Base-by-base conservation (phyloP, 371 early-diverging fungal genomes). In the Conidiobolus incongruus region DNA sequence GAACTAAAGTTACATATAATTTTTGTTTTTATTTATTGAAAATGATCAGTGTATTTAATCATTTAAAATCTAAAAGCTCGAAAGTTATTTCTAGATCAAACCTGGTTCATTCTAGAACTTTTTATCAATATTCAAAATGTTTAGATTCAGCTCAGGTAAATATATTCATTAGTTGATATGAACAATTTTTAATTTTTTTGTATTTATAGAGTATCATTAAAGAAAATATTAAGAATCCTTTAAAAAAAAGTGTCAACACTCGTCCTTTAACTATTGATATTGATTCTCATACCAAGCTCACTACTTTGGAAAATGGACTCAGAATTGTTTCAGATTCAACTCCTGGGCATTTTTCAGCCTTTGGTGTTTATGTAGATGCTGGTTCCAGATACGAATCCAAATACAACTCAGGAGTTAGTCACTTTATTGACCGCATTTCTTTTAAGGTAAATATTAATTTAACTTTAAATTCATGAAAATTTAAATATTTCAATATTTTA, bases 281-380 rank as follows among this genome's bases (percentile, higher is more conserved):
- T 35, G 37, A 26, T 24, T n/a, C 44, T 17, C 42, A 44, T 6
- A 40, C 58, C 44, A 55, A 58, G 37, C 61, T 82, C 12, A 81
- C 90, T 13, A 75, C 75, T 19, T 68, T 92, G 2, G 61, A 76
- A 8, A 92, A 91, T 55, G 95, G 92, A 2, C 53, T 95, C 24
- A 70, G 81, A 0, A 76, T 95, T 5, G 77, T 81, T 3, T 75
- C 85, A 2, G 72, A 78, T 54, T 69, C 66, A 33, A 68, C 70
- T 12, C 81, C 79, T 2, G 90, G 90, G 3, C 90, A 91, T 53
- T 92, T 93, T 58, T 70, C 80, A 1, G 75, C 83, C 0, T 59
- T 81, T 5, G 93, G 91, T 30, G 78, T 88, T 11, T 88, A 80
- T 52, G 73, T 92, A 7, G 81, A 91, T 51, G 80, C 83, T 4